Evolutionary conservation across 177 flowering plant genomes (phyloP).

Genomic region (Telopea speciosissima): DNA sequence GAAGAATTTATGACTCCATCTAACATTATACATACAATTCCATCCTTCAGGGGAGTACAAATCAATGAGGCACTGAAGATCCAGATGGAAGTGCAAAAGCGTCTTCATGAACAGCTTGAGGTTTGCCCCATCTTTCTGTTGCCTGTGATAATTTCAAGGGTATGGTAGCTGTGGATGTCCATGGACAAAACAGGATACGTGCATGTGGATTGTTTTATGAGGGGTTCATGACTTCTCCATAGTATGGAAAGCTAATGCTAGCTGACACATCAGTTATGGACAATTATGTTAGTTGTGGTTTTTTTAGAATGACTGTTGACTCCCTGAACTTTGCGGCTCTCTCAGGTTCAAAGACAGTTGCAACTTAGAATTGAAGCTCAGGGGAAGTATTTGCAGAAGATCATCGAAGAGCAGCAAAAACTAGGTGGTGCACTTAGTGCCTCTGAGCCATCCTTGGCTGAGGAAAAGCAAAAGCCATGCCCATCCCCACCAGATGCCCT

Average conservation of each 20-base stretch:
- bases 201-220: not conserved
- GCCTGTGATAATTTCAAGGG: conserved; percentile 8
- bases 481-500: conserved; percentile 18
- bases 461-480: conserved; percentile 23
- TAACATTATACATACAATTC: conserved; percentile 4
- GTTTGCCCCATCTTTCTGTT: conserved; percentile 20
- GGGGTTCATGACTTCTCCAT: not conserved
- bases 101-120: conserved; percentile 80
- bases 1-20: conserved; percentile 1
- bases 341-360: conserved; percentile 56
- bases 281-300: not conserved
- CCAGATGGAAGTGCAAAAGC: conserved; percentile 84
- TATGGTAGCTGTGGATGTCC: not conserved
- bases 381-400: conserved; percentile 60
- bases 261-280: not conserved
- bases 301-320: not conserved
- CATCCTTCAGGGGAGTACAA: conserved; percentile 43
- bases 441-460: conserved; percentile 21
- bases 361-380: conserved; percentile 69
- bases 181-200: not conserved
- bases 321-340: not conserved
- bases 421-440: conserved; percentile 38
- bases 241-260: too few species aligned
- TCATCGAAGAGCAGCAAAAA: conserved; percentile 61
- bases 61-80: conserved; percentile 54